phyloP scores from a whole-genome alignment of 2,329 filamentous ascomycete genomes.

The Colletotrichum godetiae region DNA sequence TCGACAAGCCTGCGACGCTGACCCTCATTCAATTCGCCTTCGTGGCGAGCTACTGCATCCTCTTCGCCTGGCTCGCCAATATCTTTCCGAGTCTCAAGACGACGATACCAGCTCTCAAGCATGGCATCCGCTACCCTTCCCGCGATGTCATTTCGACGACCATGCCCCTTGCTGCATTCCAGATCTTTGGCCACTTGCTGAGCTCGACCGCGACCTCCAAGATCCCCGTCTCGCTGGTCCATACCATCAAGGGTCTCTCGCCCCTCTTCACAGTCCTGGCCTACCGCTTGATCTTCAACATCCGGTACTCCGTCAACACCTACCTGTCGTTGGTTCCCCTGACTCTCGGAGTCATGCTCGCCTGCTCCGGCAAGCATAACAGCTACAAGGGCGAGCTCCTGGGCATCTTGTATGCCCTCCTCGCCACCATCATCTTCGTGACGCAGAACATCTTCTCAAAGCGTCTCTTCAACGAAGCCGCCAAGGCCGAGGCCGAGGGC shows the following conservation, averaged over 20 bases:
- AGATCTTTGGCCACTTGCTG: constrained; percentile 92
- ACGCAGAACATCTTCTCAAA: constrained; percentile 99
- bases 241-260: constrained; percentile 98
- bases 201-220: constrained; percentile 94
- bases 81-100: constrained; percentile 77
- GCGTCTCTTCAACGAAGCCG: constrained; percentile 94
- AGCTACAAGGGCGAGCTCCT: constrained; percentile 84
- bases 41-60: constrained; percentile 87
- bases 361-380: constrained; percentile 83
- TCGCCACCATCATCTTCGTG: constrained; percentile 94
- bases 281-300: constrained; percentile 89
- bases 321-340: constrained; percentile 92
- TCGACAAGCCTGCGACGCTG: constrained; percentile 90
- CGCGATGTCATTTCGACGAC: constrained; percentile 87
- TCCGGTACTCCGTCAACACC: constrained; percentile 86
- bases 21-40: constrained; percentile 95
- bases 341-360: constrained; percentile 93
- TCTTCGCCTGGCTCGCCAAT: constrained; percentile 80
- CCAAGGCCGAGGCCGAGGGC: constrained; percentile 83
- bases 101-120: constrained; percentile 80
- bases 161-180: constrained; percentile 91
- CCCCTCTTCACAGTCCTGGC: constrained; percentile 95
- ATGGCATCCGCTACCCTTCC: constrained; percentile 85
- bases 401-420: constrained; percentile 88
- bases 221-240: constrained; percentile 95